These are phyloP conservation scores for Porcisia deanei DNA, from an alignment of 208 protist species.

Conservation along the genomic window DNA sequence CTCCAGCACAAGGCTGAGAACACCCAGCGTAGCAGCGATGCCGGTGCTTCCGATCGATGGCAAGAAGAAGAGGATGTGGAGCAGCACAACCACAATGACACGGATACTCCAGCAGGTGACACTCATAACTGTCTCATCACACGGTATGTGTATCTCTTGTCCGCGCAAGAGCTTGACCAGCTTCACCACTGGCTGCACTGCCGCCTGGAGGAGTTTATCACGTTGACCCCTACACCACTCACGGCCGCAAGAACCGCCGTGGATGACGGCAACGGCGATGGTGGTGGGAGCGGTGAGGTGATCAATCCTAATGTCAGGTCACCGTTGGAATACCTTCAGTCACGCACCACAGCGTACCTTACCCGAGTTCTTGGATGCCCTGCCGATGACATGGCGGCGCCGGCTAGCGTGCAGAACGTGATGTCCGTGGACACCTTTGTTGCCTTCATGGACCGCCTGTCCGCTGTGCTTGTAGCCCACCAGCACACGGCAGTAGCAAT, in stretches of 20 bases:
- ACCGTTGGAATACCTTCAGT: conserved; percentile 10
- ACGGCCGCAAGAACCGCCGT: not conserved
- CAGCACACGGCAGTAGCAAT: conserved; percentile 18
- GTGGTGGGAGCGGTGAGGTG: not conserved
- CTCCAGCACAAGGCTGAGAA: conserved; percentile 6
- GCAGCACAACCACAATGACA: not conserved
- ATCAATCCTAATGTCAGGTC: not conserved
- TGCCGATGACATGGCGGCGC: not conserved
- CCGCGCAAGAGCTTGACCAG: conserved; percentile 2
- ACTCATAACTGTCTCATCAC: not conserved
- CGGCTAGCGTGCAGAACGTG: not conserved
- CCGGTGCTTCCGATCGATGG: not conserved
- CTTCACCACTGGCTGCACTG: conserved; percentile 14
- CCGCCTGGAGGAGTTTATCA: not conserved
- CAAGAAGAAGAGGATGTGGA: not conserved
- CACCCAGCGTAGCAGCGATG: conserved; percentile 5
- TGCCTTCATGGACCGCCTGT: conserved; percentile 19
- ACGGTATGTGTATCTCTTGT: conserved; percentile 2
- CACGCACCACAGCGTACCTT: conserved; percentile 6
- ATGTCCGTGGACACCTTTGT: conserved; percentile 21
- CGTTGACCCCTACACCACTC: not conserved
- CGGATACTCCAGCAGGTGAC: not conserved
- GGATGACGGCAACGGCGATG: not conserved
- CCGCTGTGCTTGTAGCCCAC: conserved; percentile 1
- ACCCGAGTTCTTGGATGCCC: not conserved